A percentile compares a stretch with the other conserved stretches of the same genome.
Evolutionary conservation across 768 basidiomycete genomes (phyloP).

Genomic region (Leccinum barrowsii): DNA sequence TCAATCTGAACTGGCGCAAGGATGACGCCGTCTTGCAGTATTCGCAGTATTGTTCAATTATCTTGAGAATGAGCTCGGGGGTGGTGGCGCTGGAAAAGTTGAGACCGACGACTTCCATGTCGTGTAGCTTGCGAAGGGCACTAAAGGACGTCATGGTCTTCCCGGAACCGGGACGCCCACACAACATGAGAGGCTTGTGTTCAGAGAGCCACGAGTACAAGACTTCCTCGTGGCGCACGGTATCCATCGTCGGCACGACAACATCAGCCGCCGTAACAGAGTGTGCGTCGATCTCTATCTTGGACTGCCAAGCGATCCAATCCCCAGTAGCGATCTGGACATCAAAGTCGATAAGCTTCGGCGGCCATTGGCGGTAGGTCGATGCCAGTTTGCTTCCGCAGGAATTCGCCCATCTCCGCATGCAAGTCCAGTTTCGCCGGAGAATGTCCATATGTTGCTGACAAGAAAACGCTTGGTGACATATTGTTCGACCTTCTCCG

Average conservation of each 20-base stretch:
- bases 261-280: constrained; percentile 93
- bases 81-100: constrained; percentile 99
- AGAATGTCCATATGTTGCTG: constrained; percentile 96
- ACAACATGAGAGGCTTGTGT: constrained; percentile 96
- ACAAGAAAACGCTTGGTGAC: constrained; percentile 86
- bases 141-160: constrained; percentile 99
- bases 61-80: constrained; percentile 96
- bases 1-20: too few relatives aligned
- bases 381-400: constrained; percentile 81
- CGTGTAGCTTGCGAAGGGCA: constrained; percentile 92
- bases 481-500: constrained; percentile 86
- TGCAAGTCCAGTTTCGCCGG: constrained; percentile 91
- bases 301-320: constrained; percentile 89
- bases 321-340: constrained; percentile 82
- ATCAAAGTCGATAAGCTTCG: constrained; percentile 91
- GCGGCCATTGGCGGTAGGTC: constrained; percentile 76
- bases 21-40: constrained; percentile 74
- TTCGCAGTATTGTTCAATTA: constrained; percentile 99
- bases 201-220: constrained; percentile 98
- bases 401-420: constrained; percentile 84
- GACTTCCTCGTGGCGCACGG: constrained; percentile 97
- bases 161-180: constrained; percentile 98
- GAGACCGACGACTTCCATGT: constrained; percentile 98
- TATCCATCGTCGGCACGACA: constrained; percentile 98
- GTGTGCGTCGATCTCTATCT: constrained; percentile 96